Evolutionary conservation across 768 basidiomycete species (phyloP).

Genomic region (Termitomyces sp.): DNA sequence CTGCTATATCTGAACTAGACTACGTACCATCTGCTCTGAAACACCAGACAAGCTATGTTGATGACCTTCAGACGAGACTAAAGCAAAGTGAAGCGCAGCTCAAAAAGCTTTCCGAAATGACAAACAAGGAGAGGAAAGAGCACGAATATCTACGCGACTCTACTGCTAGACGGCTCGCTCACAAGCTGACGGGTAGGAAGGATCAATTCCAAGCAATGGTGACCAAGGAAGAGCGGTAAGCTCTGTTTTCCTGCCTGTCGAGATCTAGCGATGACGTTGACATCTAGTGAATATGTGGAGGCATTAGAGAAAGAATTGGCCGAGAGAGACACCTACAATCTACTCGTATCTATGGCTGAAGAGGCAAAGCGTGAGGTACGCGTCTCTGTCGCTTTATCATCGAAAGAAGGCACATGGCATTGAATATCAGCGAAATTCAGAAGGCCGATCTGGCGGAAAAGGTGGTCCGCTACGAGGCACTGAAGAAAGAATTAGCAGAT

Average conservation of each 20-base stretch:
- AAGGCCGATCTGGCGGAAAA: constrained; percentile 30
- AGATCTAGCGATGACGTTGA: neutral
- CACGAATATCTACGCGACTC: constrained; percentile 38
- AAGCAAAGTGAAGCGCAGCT: constrained; percentile 20
- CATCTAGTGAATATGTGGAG: constrained; percentile 39
- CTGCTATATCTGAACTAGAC: constrained; percentile 31
- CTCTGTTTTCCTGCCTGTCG: neutral
- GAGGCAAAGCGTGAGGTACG: constrained; percentile 34
- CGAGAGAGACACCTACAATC: constrained; percentile 29
- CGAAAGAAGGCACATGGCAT: neutral
- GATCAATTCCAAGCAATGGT: constrained; percentile 39
- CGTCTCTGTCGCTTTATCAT: constrained; percentile 3
- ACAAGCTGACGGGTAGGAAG: constrained; percentile 36
- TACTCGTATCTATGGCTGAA: constrained; percentile 26
- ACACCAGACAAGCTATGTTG: constrained; percentile 32
- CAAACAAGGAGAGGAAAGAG: constrained; percentile 42
- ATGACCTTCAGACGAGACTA: constrained; percentile 28
- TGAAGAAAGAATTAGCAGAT: constrained; percentile 32
- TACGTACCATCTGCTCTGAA: constrained; percentile 34
- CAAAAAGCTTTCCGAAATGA: constrained; percentile 27
- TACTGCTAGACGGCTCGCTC: constrained; percentile 32
- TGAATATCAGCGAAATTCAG: constrained; percentile 16
- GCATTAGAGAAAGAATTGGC: constrained; percentile 38
- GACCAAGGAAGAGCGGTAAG: constrained; percentile 43
- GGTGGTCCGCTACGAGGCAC: constrained; percentile 20